phyloP scores from a whole-genome alignment of 1,139 yeast species.

The Wickerhamiella pararugosa region DNA sequence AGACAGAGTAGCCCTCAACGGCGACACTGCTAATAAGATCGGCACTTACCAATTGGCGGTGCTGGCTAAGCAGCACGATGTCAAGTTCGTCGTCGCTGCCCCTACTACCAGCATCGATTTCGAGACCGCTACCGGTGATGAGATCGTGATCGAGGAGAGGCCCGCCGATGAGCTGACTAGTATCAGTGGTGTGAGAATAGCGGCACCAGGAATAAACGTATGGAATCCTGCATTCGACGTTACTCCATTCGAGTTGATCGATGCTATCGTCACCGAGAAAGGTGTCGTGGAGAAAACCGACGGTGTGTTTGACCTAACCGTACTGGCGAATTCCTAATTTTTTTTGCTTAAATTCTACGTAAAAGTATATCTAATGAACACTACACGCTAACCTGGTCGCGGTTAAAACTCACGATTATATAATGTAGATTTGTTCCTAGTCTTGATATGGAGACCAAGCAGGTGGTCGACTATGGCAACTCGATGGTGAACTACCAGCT shows the following conservation, averaged over 20 bases:
- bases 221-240: constrained; percentile 98
- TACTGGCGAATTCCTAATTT: too few species aligned
- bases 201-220: constrained; percentile 71
- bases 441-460: constrained; percentile 26
- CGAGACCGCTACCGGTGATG: constrained; percentile 48
- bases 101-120: constrained; percentile 83
- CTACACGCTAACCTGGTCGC: too few species aligned
- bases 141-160: constrained; percentile 75
- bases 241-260: constrained; percentile 69
- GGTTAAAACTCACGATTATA: too few species aligned
- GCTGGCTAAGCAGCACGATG: constrained; percentile 38
- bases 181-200: constrained; percentile 60
- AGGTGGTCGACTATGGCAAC: constrained; percentile 83
- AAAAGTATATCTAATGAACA: too few species aligned
- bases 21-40: constrained; percentile 92
- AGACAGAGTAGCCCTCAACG: constrained; percentile 71
- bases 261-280: constrained; percentile 76
- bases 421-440: too few species aligned
- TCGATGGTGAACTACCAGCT: constrained; percentile 63
- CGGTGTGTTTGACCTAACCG: constrained; percentile 20
- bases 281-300: constrained; percentile 29
- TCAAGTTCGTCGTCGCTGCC: constrained; percentile 85
- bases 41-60: constrained; percentile 90
- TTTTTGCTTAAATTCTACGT: too few species aligned
- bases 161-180: constrained; percentile 66